Evolutionary conservation across 2,329 filamentous ascomycete species (phyloP).

Genomic region (Gremmenia infestans): DNA sequence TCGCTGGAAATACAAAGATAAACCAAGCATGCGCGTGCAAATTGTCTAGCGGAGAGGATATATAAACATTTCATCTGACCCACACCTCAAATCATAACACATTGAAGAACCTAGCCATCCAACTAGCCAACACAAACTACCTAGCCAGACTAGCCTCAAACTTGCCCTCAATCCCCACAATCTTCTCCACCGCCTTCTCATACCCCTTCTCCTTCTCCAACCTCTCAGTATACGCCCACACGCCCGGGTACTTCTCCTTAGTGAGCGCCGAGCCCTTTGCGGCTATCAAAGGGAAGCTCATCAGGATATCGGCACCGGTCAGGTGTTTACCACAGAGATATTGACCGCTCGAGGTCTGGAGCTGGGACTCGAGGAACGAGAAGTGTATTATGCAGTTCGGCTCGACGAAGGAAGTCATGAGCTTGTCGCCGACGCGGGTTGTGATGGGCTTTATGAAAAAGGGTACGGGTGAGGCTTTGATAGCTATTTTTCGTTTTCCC

Average conservation of each 20-base stretch:
- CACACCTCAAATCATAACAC: too few species aligned
- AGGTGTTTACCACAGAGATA: slow-evolving; percentile 45
- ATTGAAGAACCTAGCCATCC: too few species aligned
- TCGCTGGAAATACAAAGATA: too few species aligned
- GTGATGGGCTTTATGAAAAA: slow-evolving; percentile 67
- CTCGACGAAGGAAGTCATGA: slow-evolving; percentile 41
- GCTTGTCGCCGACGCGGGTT: slow-evolving; percentile 43
- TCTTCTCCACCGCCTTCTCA: slow-evolving; percentile 43
- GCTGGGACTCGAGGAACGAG: slow-evolving; percentile 44
- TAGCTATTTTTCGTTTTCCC: slow-evolving; percentile 46
- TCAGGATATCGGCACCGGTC: slow-evolving; percentile 47
- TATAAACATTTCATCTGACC: too few species aligned
- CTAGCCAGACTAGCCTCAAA: slow-evolving; percentile 22
- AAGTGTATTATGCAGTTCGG: slow-evolving; percentile 44
- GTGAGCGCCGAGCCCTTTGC: slow-evolving; percentile 33
- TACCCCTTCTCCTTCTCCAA: slow-evolving; percentile 40
- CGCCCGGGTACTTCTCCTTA: slow-evolving; percentile 40
- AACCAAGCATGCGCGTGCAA: too few species aligned
- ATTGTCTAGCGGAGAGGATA: too few species aligned
- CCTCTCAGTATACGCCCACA: slow-evolving; percentile 41
- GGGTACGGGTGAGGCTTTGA: slow-evolving; percentile 51
- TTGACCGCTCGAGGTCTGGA: slow-evolving; percentile 41
- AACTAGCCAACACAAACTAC: not conserved
- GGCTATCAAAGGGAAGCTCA: slow-evolving; percentile 46
- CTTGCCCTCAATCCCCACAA: slow-evolving; percentile 38